phyloP scores from a whole-genome alignment of 441 rosid genomes.

The Rhodomyrtus psidioides region DNA sequence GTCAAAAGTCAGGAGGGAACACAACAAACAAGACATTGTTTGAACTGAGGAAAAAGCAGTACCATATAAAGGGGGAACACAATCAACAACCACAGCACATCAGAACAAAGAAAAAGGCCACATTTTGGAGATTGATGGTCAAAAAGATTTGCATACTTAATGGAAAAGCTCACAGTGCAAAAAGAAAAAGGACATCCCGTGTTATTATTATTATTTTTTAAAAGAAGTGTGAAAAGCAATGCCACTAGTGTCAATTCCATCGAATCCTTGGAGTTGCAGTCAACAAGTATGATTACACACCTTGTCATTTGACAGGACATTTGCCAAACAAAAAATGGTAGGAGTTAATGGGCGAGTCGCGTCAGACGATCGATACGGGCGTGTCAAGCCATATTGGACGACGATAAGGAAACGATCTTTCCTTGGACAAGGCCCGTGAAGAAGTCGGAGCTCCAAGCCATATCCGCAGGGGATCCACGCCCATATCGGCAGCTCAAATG shows the following conservation, averaged over 20 bases:
- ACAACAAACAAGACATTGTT: background rate
- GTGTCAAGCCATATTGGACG: background rate
- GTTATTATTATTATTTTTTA: background rate
- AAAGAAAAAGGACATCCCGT: slow-evolving; percentile 7
- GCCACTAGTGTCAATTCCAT: slow-evolving; percentile 7
- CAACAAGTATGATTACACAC: slow-evolving; percentile 35
- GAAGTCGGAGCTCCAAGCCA: background rate
- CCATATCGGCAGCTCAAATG: background rate
- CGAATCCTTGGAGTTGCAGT: slow-evolving; percentile 19
- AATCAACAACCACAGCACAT: slow-evolving; percentile 9
- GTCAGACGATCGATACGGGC: background rate
- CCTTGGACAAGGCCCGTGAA: background rate
- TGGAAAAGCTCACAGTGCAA: slow-evolving; percentile 13
- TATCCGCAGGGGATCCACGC: background rate
- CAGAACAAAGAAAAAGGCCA: slow-evolving; percentile 14
- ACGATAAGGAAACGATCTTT: background rate
- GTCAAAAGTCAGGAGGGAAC: background rate
- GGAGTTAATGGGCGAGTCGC: background rate
- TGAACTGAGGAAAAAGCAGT: slow-evolving; percentile 15
- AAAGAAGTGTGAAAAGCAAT: background rate
- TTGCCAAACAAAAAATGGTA: slow-evolving; percentile 1
- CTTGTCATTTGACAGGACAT: slow-evolving; percentile 22
- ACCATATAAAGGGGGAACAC: slow-evolving; percentile 4
- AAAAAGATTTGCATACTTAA: slow-evolving; percentile 25
- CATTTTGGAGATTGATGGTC: slow-evolving; percentile 30